Percentiles rank a stretch among this genome's conserved stretches.
These are phyloP conservation scores for Boletus edulis DNA, from an alignment of 768 basidiomycete species.

Conservation along the genomic window DNA sequence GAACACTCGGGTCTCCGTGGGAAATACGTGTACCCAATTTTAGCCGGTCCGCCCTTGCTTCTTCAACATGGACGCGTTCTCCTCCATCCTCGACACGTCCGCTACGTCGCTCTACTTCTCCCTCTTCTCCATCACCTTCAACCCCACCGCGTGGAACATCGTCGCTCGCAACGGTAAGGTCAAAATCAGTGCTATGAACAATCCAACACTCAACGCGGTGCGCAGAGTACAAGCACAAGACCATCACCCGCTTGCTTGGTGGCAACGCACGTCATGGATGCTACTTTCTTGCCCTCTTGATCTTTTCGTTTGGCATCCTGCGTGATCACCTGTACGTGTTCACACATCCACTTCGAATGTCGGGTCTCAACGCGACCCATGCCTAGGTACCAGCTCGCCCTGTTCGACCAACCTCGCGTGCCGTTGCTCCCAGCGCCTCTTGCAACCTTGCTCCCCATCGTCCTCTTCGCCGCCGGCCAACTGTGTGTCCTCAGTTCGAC, in stretches of 20 bases:
- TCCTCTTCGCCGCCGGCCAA: slow-evolving; percentile 71
- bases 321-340: slow-evolving; percentile 78
- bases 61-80: slow-evolving; percentile 18
- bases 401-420: slow-evolving; percentile 70
- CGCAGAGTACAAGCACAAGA: slow-evolving; percentile 78
- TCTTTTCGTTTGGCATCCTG: slow-evolving; percentile 82
- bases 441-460: slow-evolving; percentile 56
- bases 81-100: slow-evolving; percentile 49
- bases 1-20: no score
- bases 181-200: no score
- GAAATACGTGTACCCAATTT: no score
- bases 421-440: slow-evolving; percentile 66
- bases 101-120: slow-evolving; percentile 66
- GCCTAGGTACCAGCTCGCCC: slow-evolving; percentile 69
- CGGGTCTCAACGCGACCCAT: no score
- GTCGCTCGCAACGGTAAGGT: slow-evolving; percentile 84
- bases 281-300: slow-evolving; percentile 82
- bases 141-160: slow-evolving; percentile 95
- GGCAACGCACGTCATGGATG: slow-evolving; percentile 74
- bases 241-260: slow-evolving; percentile 80
- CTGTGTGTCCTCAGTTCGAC: slow-evolving; percentile 86
- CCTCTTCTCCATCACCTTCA: slow-evolving; percentile 76
- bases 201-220: no score
- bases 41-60: no score
- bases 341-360: no score